phyloP scores from a whole-genome alignment of 441 rosid species.

The Mallotus repandus region DNA sequence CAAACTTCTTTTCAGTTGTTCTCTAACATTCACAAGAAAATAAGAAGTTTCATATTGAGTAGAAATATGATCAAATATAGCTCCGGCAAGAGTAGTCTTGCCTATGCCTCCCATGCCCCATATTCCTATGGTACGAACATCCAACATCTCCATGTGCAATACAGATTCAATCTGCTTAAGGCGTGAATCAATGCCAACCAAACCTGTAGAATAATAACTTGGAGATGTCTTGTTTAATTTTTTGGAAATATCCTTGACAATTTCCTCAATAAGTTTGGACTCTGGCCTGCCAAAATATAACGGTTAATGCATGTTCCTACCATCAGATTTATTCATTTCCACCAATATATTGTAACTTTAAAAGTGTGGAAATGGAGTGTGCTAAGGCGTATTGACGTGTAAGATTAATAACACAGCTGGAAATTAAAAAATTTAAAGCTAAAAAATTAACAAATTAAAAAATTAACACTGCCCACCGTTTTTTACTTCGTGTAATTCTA shows the following conservation, averaged over 20 bases:
- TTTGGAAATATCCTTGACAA: background rate
- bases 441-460: too few species aligned
- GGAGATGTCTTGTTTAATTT: conserved; percentile 5
- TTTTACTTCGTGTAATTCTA: conserved; percentile 38
- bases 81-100: background rate
- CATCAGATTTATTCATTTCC: too few species aligned
- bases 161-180: background rate
- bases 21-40: background rate
- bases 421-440: too few species aligned
- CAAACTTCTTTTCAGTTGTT: background rate
- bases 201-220: background rate
- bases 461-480: too few species aligned
- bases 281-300: background rate
- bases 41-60: background rate
- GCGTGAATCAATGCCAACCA: conserved; percentile 12
- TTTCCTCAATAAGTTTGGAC: conserved; percentile 10
- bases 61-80: background rate
- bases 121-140: background rate
- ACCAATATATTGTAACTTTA: too few species aligned
- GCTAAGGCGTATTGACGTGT: too few species aligned
- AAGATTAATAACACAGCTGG: too few species aligned
- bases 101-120: conserved; percentile 15
- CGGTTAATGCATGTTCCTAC: too few species aligned
- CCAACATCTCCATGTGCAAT: background rate
- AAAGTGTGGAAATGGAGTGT: too few species aligned